Conservation (phyloP, 345 rosid genomes). For the Carallia pectinifolia region DNA sequence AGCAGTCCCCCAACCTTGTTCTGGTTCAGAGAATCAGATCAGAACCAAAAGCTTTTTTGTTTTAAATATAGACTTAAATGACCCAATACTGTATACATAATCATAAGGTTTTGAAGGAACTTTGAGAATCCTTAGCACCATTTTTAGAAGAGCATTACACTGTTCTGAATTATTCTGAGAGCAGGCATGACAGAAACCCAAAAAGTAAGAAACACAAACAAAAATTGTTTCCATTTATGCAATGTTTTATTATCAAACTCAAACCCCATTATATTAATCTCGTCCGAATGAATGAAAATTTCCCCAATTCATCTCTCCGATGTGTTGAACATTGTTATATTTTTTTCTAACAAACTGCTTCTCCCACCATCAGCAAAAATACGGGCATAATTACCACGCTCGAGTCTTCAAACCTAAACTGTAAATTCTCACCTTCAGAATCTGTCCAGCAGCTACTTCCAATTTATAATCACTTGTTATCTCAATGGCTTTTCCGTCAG, state of each 20-base stretch:
- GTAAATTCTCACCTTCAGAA: slow-evolving; percentile 65
- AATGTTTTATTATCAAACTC: no score
- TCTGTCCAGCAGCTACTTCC: slow-evolving; percentile 73
- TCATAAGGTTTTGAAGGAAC: background rate
- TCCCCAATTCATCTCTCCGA: background rate
- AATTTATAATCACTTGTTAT: slow-evolving; percentile 92
- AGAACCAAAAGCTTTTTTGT: slow-evolving; percentile 18
- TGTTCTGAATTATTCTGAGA: background rate
- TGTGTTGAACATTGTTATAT: background rate
- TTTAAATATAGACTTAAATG: slow-evolving; percentile 5
- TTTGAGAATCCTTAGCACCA: slow-evolving; percentile 47
- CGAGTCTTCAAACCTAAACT: background rate
- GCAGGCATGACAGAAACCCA: background rate
- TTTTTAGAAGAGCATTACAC: slow-evolving; percentile 64
- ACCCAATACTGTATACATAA: background rate
- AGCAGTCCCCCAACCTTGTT: slow-evolving; percentile 39
- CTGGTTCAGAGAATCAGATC: slow-evolving; percentile 15
- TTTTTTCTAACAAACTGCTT: background rate
- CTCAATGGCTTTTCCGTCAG: slow-evolving; percentile 91
- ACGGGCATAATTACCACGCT: background rate
- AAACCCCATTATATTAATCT: no score
- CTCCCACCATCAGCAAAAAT: background rate
- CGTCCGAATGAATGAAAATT: no score
- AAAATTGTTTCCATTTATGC: no score
- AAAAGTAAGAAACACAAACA: slow-evolving; percentile 3